Evolutionary conservation across 2,329 filamentous ascomycete species (phyloP), one percentile per base, ranked within the genome.

Genomic region (Xylaria sp.): DNA sequence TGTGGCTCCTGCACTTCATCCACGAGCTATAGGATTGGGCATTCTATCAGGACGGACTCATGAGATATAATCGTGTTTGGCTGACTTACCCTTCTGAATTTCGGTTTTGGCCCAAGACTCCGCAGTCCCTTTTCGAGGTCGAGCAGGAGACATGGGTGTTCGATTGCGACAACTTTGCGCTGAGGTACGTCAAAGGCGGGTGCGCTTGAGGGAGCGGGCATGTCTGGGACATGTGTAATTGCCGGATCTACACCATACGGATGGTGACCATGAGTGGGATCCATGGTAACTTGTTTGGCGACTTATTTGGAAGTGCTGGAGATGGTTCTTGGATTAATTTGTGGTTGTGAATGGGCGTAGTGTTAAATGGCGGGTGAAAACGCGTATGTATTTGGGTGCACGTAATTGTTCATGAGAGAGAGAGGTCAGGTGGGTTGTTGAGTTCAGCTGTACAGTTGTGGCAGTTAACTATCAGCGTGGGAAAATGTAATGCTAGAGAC

Each of bases 141-240:
- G 50, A 71, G 70, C 55, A 79, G 63, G 23, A 77, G 69, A 60
- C 76, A 74, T 1, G 77, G 77, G 61, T 79, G 77, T 66, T 79
- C 77, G 23, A 79, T 70, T 1, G 76, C 76, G 2, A 75, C 69
- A 46, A 79, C 72, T 55, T 71, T 72, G 48, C 73, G 71, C 7
- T 70, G 60, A 5, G 76, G 74, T 11, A 79, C 70, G 1, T 73
- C 67, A 54, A 74, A 74, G 55, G 63, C 66, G 0, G 76, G 76
- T 8, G 76, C 76, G 56, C 62, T 65, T 23, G 9, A 39, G 8
- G 39, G 46, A 30, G 53, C 46, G 5, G 44, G 39, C 30, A 58
- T 61, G 16, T 65, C 55, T 10, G 62, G 59, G 8, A 67, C 59
- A 37, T 59, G 59, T 35, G 18, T 9, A 3, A 13, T 34, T 8